Evolutionary conservation across 2,329 filamentous ascomycete genomes (phyloP).

Genomic region (Sclerotinia glacialis): DNA sequence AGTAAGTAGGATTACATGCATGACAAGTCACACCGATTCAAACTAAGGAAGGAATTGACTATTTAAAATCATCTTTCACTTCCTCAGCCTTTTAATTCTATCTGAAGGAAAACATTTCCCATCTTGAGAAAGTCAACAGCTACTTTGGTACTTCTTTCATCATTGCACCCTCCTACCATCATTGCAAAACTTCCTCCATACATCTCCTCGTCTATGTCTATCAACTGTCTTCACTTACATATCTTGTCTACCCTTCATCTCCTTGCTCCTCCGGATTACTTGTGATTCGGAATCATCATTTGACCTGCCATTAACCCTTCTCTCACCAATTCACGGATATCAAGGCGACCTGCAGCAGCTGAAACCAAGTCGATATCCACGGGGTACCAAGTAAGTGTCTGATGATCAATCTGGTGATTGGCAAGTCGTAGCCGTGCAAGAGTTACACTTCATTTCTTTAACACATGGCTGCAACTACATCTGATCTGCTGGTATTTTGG

Average conservation of each 20-base stretch:
- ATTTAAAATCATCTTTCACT: not conserved
- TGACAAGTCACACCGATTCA: not conserved
- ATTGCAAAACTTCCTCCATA: not conserved
- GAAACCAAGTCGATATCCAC: slow-evolving; percentile 10
- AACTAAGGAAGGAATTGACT: not conserved
- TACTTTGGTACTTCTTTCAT: not conserved
- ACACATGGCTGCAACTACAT: not conserved
- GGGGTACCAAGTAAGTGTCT: slow-evolving; percentile 19
- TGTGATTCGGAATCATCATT: not conserved
- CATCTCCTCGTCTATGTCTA: not conserved
- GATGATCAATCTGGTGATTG: slow-evolving; percentile 21
- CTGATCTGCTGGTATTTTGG: not conserved
- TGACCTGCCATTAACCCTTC: not conserved
- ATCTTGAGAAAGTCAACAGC: not conserved
- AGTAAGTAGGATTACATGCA: not conserved
- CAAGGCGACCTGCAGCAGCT: slow-evolving; percentile 17
- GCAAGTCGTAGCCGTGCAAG: slow-evolving; percentile 8
- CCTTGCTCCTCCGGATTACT: not conserved
- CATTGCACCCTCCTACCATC: not conserved
- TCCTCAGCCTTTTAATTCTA: not conserved
- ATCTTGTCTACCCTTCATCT: too few relatives aligned
- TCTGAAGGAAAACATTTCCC: slow-evolving; percentile 3
- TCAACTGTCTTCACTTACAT: not conserved
- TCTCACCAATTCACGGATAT: slow-evolving; percentile 6
- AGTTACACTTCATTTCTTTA: slow-evolving; percentile 17